These are phyloP conservation scores for Ceratobasidium papillatum DNA, from an alignment of 1,284 basidiomycete species.

Conservation along the genomic window DNA sequence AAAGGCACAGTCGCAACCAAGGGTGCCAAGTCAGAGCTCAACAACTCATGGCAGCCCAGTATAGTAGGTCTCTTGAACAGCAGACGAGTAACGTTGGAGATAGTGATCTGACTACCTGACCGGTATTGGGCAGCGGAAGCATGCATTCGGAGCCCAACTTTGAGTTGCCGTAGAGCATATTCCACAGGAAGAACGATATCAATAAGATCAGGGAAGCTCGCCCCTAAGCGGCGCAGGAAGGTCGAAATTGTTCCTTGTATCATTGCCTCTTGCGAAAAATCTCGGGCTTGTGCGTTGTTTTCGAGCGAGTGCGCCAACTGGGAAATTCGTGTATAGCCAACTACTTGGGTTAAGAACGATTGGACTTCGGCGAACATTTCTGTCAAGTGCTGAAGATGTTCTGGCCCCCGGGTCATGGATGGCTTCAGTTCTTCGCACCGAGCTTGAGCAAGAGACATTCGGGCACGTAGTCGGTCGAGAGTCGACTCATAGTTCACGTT, in stretches of 20 bases:
- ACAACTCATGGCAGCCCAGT: background rate
- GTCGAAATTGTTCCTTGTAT: constrained; percentile 52
- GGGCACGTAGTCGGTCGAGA: constrained; percentile 51
- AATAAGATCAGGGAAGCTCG: constrained; percentile 58
- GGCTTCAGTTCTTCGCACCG: constrained; percentile 17
- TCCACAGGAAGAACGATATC: constrained; percentile 78
- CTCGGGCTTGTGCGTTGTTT: constrained; percentile 4
- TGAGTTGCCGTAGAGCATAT: constrained; percentile 69
- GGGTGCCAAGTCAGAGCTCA: constrained; percentile 2
- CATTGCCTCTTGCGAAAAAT: constrained; percentile 47
- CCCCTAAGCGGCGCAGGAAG: constrained; percentile 57
- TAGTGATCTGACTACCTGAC: background rate
- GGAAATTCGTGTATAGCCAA: constrained; percentile 18
- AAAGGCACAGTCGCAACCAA: background rate
- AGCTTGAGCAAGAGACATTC: constrained; percentile 52
- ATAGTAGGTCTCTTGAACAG: constrained; percentile 11
- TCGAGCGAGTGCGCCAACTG: constrained; percentile 22
- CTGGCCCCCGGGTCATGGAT: constrained; percentile 59
- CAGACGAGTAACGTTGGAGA: constrained; percentile 9
- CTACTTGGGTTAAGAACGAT: constrained; percentile 30
- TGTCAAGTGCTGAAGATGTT: constrained; percentile 29
- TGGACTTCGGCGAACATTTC: constrained; percentile 34
- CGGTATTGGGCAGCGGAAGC: constrained; percentile 34
- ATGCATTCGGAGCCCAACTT: constrained; percentile 76
- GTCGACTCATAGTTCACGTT: constrained; percentile 67